phyloP scores from a whole-genome alignment of 2,329 filamentous ascomycete genomes.

The Aspergillus novoparasiticus region DNA sequence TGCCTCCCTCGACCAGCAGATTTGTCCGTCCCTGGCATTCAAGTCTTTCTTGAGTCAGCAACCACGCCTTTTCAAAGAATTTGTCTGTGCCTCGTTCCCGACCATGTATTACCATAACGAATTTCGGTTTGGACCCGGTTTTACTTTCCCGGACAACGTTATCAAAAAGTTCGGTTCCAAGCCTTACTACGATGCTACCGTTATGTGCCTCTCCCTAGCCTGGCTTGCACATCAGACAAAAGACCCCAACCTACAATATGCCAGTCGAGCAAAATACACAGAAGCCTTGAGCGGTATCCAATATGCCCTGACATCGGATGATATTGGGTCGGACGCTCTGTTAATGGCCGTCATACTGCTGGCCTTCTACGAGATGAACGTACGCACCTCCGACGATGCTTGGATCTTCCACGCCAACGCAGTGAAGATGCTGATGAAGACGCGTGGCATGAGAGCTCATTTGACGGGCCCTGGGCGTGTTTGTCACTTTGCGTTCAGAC shows the following conservation, averaged over 20 bases:
- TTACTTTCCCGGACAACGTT: constrained; percentile 21
- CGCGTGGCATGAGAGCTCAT: constrained; percentile 34
- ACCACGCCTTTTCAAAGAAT: constrained; percentile 27
- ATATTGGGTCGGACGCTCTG: constrained; percentile 34
- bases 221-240: constrained; percentile 31
- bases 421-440: constrained; percentile 33
- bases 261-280: constrained; percentile 33
- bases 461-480: constrained; percentile 34
- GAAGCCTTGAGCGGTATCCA: constrained; percentile 32
- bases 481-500: constrained; percentile 38
- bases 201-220: constrained; percentile 33
- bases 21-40: constrained; percentile 27
- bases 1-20: constrained; percentile 24
- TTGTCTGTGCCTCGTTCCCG: constrained; percentile 27
- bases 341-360: constrained; percentile 25
- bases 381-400: constrained; percentile 32
- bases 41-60: constrained; percentile 26
- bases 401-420: constrained; percentile 40
- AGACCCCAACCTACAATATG: constrained; percentile 27
- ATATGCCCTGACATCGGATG: constrained; percentile 27
- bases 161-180: constrained; percentile 21
- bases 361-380: constrained; percentile 39
- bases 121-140: constrained; percentile 27
- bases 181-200: constrained; percentile 26
- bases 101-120: constrained; percentile 28